Base-by-base conservation (phyloP, 1,284 basidiomycete species). In the Leccinum holopus region DNA sequence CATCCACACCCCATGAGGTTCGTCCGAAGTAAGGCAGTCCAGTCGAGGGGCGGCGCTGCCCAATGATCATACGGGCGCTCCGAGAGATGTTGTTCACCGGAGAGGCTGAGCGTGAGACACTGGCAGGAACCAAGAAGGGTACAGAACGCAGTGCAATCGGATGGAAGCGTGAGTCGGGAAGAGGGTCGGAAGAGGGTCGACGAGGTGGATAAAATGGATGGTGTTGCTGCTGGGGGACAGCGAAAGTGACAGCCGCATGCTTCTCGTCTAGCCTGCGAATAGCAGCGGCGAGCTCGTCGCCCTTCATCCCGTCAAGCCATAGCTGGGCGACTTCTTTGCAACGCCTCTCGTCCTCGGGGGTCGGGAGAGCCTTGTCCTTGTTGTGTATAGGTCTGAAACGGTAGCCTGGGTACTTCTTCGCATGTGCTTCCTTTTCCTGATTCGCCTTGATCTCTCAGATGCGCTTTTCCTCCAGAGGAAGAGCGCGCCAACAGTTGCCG, bases 331-430 rank as follows among this genome's bases (percentile, higher is more conserved):
- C 80, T 44, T 82, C 79, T 56, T 84, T 83, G 63, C 82, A 83
- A 0, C 83, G 74, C 0, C 77, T 73, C 58, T 84, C 83, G 60
- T 87, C 85, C 61, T 83, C 83, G 8, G 76, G 69, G 0, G 78
- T 77, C 2, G 77, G 64, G 1, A 59, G 56, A 0, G 65, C 57
- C 70, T 76, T 80, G 37, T 77, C 77, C 72, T 78, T 78, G 74
- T 83, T 85, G 72, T 86, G 84, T 1, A 85, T 84, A 0, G 89
- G 88, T 49, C 81, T 79, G 81, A 89, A 91, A 49, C 85, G 84
- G 68, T 91, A 91, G 66, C 87, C 81, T 3, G 89, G 89, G 71
- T 88, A 87, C 62, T 76, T 78, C 49, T 77, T 76, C 63, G 85
- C 83, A 74, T 91, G 89, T 35, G 84, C 83, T 0, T 82, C 83